phyloP scores from a whole-genome alignment of 2,329 filamentous ascomycete genomes.

The Basipetospora chlamydospora region DNA sequence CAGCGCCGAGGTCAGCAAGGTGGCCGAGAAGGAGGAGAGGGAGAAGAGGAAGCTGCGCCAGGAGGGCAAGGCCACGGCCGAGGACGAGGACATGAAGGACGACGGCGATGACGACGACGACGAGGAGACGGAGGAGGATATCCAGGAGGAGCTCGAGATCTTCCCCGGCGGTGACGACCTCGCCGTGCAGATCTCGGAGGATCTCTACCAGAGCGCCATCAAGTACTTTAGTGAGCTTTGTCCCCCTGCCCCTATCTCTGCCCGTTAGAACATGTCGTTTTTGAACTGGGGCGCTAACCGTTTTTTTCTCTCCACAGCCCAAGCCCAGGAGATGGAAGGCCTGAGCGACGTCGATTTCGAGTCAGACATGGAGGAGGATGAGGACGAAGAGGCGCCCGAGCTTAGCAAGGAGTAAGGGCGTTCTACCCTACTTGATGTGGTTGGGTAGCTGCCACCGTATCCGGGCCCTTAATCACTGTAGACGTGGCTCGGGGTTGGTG shows the following conservation, averaged over 20 bases:
- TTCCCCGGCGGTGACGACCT: constrained; percentile 80
- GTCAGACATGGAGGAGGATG: constrained; percentile 28
- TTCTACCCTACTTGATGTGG: no score
- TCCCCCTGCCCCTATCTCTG: neutral
- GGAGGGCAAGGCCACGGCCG: constrained; percentile 35
- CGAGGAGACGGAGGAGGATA: constrained; percentile 44
- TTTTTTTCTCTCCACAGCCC: constrained; percentile 12
- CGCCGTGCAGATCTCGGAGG: constrained; percentile 67
- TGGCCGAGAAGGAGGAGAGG: constrained; percentile 44
- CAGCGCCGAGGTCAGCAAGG: constrained; percentile 54
- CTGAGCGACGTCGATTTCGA: constrained; percentile 59
- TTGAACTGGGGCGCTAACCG: no score
- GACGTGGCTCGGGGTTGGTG: no score
- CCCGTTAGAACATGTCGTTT: no score
- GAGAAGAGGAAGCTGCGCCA: constrained; percentile 37
- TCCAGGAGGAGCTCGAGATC: constrained; percentile 61
- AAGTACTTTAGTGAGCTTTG: constrained; percentile 71
- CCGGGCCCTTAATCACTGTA: no score
- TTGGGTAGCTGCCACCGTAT: no score
- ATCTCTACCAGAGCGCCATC: constrained; percentile 77
- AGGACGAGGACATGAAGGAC: constrained; percentile 24
- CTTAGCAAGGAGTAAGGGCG: no score
- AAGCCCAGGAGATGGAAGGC: constrained; percentile 56
- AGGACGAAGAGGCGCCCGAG: constrained; percentile 15
- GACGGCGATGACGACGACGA: constrained; percentile 41